Percentiles rank a stretch among this genome's conserved stretches.
Evolutionary conservation across 1,139 yeast species (phyloP).

Genomic region (Petasospora rhodanensis): DNA sequence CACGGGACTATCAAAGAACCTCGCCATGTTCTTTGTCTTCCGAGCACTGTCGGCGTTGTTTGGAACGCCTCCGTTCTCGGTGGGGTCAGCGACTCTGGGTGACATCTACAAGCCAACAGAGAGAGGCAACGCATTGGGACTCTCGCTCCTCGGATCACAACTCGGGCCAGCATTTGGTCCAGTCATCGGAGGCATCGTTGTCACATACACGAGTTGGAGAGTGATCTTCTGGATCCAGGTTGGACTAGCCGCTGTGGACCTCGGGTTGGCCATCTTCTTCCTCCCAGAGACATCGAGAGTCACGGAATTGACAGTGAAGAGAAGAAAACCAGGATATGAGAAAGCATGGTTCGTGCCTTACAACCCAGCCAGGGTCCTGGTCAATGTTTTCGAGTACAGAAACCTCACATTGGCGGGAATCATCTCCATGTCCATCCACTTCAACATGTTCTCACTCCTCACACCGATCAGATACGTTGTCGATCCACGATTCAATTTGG

Average conservation of each 20-base stretch:
- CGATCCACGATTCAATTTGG: conserved; percentile 46
- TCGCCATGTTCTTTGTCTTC: conserved; percentile 46
- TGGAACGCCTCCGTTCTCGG: conserved; percentile 48
- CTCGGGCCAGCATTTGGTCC: conserved; percentile 47
- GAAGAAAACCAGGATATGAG: conserved; percentile 22
- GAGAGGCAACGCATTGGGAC: conserved; percentile 45
- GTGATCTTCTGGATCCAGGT: conserved; percentile 44
- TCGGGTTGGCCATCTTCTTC: conserved; percentile 30
- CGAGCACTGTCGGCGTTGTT: conserved; percentile 44
- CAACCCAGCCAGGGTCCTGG: conserved; percentile 39
- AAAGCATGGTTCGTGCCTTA: conserved; percentile 36
- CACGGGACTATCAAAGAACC: conserved; percentile 42
- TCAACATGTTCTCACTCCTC: conserved; percentile 45
- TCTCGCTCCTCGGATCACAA: conserved; percentile 41
- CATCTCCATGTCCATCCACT: conserved; percentile 36
- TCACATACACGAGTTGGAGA: conserved; percentile 48
- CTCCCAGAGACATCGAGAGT: conserved; percentile 40
- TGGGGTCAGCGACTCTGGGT: conserved; percentile 43
- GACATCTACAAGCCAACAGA: conserved; percentile 43
- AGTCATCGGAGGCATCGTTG: conserved; percentile 41
- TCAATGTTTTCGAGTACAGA: conserved; percentile 35
- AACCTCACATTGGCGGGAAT: conserved; percentile 42
- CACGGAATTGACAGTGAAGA: conserved; percentile 25
- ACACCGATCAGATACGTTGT: conserved; percentile 53
- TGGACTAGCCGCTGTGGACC: conserved; percentile 35